Evolutionary conservation across 2,329 filamentous ascomycete genomes (phyloP), one percentile per base, ranked within the genome.

Genomic region (Simplicillium sp.): DNA sequence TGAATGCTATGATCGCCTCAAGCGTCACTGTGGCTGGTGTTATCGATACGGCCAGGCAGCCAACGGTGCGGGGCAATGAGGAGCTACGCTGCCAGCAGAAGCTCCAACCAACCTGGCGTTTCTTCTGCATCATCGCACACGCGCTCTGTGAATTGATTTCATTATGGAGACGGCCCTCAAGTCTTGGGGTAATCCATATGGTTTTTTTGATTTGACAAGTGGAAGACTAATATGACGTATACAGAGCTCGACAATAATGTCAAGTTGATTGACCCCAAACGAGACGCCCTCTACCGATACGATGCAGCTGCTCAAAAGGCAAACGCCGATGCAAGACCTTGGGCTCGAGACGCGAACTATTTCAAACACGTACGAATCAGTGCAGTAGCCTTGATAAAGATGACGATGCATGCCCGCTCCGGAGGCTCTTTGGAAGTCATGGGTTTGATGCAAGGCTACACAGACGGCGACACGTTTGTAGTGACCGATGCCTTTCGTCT

Each of bases 351-450:
- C 56, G 82, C 84, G 0, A 75, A 87, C 61, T 82, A 96, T 70
- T 98, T 97, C 76, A 94, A 90, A 60, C 76, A 84, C 40, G 87
- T 97, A 36, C 87, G 89, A 54, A 90, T 98, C 64, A 94, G 87
- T 39, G 88, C 92, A 44, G 82, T 95, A 11, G 92, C 92, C 5
- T 77, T 98, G 44, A 77, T 97, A 52, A 98, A 98, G 68, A 98
- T 98, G 92, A 87, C 94, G 48, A 97, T 96, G 86, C 92, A 98
- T 61, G 92, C 92, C 9, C 85, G 92, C n/a, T 89, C 87, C 0
- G 92, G 92, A 49, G 90, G 92, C 43, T 80, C 78, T 20, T 75
- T 97, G 49, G 92, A 98, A 68, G 77, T 98, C 54, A 98, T 98
- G 92, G 92, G 92, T 43, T 64, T 98, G 52, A 98, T 98, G 92